Evolutionary conservation across 2,329 filamentous ascomycete genomes (phyloP), one percentile per base, ranked within the genome.

Genomic region (Cyclaneusma minus): DNA sequence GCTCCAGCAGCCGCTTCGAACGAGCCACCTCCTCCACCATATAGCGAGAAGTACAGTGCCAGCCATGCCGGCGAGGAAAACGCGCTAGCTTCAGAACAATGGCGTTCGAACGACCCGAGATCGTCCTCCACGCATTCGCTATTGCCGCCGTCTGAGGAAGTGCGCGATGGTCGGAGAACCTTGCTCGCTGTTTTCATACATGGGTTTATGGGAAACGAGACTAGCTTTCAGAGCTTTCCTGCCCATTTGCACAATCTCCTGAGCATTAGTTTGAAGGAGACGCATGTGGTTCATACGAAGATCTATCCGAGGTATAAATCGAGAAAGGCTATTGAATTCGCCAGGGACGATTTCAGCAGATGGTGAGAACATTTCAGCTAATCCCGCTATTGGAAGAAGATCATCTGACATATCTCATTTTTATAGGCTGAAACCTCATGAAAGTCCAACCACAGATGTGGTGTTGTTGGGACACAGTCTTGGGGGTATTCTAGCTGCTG

Each of bases 381-480:
- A 19, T 13, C 13, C 18, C 13, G n/a, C 24, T 8, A 13, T 15
- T 5, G 19, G 16, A 18, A 24, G 25, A 29, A 25, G 27, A 36
- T 41, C 13, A 8, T 16, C 16, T n/a, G n/a, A 8, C 8, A 14
- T 14, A 33, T 27, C 6, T 28, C 27, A 24, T 39, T 18, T 15
- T 24, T 17, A 13, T 31, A 70, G 65, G 82, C 58, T 92, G 16
- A 58, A 65, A 31, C 82, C 82, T 5, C 81, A 91, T 40, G 77
- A 87, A 48, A 68, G 68, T 15, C 54, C 62, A 4, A 65, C 59
- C 12, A 84, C 82, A 1, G 85, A 94, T 54, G 62, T 91, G 3
- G 61, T 94, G 12, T 60, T 94, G 3, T 58, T 92, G 3, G 84
- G 85, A 1, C 85, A 93, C 49, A 91, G 81, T 21, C 87, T 94